Evolutionary conservation across 2,329 filamentous ascomycete genomes (phyloP).

Genomic region (Dothistroma pini): DNA sequence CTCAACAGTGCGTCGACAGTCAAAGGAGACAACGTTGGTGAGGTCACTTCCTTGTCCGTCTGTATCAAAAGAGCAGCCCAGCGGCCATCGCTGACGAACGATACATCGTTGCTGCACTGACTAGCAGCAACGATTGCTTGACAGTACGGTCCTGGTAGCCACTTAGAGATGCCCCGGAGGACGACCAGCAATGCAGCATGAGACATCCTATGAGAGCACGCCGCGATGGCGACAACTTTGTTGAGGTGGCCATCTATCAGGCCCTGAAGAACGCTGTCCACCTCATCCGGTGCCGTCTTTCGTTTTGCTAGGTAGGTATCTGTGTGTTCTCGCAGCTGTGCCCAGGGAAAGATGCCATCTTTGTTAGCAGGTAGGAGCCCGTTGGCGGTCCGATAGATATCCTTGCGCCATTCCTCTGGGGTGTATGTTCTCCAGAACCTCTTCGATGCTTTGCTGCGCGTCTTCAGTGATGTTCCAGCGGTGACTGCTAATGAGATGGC

Average conservation of each 20-base stretch:
- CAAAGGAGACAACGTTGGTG: not conserved
- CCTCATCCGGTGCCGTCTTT: not conserved
- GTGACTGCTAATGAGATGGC: not conserved
- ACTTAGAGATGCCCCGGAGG: not conserved
- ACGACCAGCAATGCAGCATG: not conserved
- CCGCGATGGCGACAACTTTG: constrained; percentile 4
- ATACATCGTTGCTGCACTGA: constrained; percentile 1
- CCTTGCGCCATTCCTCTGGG: not conserved
- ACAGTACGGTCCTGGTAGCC: not conserved
- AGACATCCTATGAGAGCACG: constrained; percentile 2
- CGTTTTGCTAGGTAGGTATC: constrained; percentile 1
- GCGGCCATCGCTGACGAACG: not conserved
- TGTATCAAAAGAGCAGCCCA: not conserved
- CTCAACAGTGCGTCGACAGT: not conserved
- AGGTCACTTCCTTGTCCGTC: not conserved
- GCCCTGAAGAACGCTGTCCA: not conserved
- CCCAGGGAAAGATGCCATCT: constrained; percentile 3
- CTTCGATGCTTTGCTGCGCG: not conserved
- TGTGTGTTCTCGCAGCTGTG: not conserved
- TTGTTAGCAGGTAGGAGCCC: not conserved
- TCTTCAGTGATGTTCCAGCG: not conserved
- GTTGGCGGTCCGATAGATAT: not conserved
- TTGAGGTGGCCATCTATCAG: not conserved
- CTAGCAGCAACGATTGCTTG: constrained; percentile 5
- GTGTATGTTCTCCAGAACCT: not conserved